These are phyloP conservation scores for Tylopilus plumbeoviolaceoides DNA, from an alignment of 768 basidiomycete species.

Conservation along the genomic window DNA sequence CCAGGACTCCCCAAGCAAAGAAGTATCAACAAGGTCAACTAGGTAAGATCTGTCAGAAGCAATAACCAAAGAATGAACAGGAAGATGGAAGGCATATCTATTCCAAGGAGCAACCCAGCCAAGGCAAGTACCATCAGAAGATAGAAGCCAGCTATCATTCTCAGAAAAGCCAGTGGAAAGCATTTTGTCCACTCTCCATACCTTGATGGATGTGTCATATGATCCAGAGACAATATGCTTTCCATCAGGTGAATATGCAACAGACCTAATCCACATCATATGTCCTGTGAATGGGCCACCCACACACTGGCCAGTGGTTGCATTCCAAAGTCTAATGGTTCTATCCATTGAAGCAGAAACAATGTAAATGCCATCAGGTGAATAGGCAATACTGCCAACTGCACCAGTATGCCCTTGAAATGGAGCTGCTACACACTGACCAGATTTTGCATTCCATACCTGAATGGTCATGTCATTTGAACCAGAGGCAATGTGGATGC, in stretches of 20 bases:
- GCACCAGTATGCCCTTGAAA: neutral
- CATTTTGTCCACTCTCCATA: neutral
- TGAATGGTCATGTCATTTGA: neutral
- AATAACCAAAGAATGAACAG: neutral
- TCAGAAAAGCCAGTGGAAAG: neutral
- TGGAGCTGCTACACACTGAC: neutral
- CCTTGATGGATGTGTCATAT: neutral
- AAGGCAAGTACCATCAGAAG: neutral
- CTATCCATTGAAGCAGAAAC: neutral
- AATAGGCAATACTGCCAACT: neutral
- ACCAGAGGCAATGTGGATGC: neutral
- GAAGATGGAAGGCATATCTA: neutral
- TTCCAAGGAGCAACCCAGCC: conserved; percentile 8
- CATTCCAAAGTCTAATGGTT: neutral
- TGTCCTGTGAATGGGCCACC: neutral
- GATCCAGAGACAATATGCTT: neutral
- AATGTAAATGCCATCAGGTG: neutral
- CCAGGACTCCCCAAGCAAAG: neutral
- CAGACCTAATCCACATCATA: too few species aligned
- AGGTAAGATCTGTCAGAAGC: neutral
- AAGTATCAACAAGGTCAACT: neutral
- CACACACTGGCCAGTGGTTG: neutral
- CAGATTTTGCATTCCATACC: neutral
- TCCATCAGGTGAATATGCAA: conserved; percentile 4
- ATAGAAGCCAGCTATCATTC: conserved; percentile 5